These are phyloP conservation scores for Mallotus nudiflorus DNA, from an alignment of 345 rosid genomes.

Conservation along the genomic window DNA sequence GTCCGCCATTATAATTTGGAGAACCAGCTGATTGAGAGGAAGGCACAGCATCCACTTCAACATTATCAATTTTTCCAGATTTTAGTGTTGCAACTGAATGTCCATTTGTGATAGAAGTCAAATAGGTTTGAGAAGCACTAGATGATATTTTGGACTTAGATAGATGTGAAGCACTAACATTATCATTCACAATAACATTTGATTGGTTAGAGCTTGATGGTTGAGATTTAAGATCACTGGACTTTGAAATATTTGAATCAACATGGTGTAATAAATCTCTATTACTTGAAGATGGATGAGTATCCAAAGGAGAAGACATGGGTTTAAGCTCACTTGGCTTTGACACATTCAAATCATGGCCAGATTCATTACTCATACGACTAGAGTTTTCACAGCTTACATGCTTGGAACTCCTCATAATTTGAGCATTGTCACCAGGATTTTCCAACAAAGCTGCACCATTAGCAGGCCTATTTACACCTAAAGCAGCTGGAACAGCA, in stretches of 20 bases:
- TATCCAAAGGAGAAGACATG: neutral
- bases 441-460: conserved; percentile 29
- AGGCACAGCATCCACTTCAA: conserved; percentile 33
- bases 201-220: conserved; percentile 18
- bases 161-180: conserved; percentile 26
- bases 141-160: conserved; percentile 38
- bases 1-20: conserved; percentile 39
- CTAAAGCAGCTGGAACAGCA: conserved; percentile 28
- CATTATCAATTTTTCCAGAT: conserved; percentile 36
- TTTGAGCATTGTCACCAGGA: conserved; percentile 17
- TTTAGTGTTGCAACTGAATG: conserved; percentile 37
- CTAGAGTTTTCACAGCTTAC: conserved; percentile 24
- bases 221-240: conserved; percentile 7
- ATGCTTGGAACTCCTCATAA: conserved; percentile 23
- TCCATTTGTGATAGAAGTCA: conserved; percentile 30
- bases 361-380: neutral
- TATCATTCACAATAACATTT: conserved; percentile 28
- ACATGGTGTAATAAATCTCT: neutral
- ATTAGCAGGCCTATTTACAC: conserved; percentile 20
- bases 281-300: neutral
- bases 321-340: conserved; percentile 12
- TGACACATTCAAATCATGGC: conserved; percentile 2
- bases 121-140: conserved; percentile 29
- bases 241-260: conserved; percentile 3
- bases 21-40: conserved; percentile 31